Evolutionary conservation across 2,329 filamentous ascomycete species (phyloP), one percentile per base, ranked within the genome.

Genomic region (Aspergillus ochraceus): DNA sequence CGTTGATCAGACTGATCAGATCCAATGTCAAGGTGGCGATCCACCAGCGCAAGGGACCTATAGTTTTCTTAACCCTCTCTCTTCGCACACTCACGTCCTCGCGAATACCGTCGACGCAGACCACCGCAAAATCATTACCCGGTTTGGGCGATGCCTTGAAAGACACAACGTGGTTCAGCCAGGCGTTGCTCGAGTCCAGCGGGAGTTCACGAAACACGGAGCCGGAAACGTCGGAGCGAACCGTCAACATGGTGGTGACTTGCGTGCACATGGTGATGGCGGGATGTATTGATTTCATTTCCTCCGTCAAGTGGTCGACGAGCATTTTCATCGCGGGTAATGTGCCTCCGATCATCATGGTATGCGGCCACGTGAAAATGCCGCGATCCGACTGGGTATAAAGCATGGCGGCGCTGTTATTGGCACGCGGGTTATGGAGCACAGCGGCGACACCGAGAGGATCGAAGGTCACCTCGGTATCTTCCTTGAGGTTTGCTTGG

Each of bases 401-500:
- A 4, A 74, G 63, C 30, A 66, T 61, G 17, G 70, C 71, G 11
- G 71, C 70, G 49, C 70, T 72, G 36, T 66, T 55, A 39, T 69
- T 66, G 51, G 68, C 71, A 20, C 71, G 70, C 3, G 70, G 70
- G 57, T 74, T 74, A 53, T 65, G 63, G 4, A 74, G 64, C 19
- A 74, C 65, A 1, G 71, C 71, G 0, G 71, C 71, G 19, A 74
- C 71, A 46, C 70, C 71, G n/a, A 74, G 68, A 6, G 71, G 71
- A 50, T 74, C 71, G 56, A 74, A 74, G 10, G 71, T 69, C 30
- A 74, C 66, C 2, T 61, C 49, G 22, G 49, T 57, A 4, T 64
- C 63, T 49, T 58, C 49, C 30, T 54, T 55, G 49, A 67, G 60
- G 19, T 46, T 61, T 17, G 65, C 65, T 49, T 61, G 53, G 6